Base-by-base conservation (phyloP, 768 basidiomycete species). In the Hygrocybe punicea region DNA sequence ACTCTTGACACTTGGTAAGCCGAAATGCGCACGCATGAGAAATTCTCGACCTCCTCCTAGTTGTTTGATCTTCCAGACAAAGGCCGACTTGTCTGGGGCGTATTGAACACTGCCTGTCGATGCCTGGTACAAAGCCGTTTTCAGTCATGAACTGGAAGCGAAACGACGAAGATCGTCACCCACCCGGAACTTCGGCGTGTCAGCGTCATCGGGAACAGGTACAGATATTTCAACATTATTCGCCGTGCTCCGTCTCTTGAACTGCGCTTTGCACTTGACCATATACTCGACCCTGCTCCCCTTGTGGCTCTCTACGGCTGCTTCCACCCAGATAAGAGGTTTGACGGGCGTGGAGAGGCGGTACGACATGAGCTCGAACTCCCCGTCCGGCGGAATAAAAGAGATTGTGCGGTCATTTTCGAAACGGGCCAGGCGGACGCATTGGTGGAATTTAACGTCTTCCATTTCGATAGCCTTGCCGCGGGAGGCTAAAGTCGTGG, bases 381-480 rank as follows among this genome's bases (percentile, higher is more conserved):
- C 96, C 66, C 97, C 97, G 69, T 98, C 96, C 3, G 97, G 96
- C 0, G 97, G 97, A 65, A 98, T 99, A 76, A 99, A 99, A 35
- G 92, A 94, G 67, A 98, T 99, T 1, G 96, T 98, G 58, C 97
- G 88, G 74, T 99, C 96, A 71, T 97, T 98, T 68, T 99, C 97
- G 68, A 99, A 99, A 6, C 96, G 85, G 9, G 94, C 89, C 21
- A 99, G 81, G 9, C 97, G 92, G 10, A 98, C 97, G 66, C 97
- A 99, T 80, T 99, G 97, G 68, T 99, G 97, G 77, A 99, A 99
- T 71, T 98, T 98, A 76, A 98, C 93, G 66, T 98, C 97, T 71
- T 99, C 97, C 91, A 99, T 97, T 74, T 99, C 97, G 63, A 99
- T 97, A 2, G 97, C 89, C 73, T 98, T 99, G 11, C 96, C 96